Conservation (phyloP, 2,329 filamentous ascomycete genomes). For the Aureobasidium sp. region DNA sequence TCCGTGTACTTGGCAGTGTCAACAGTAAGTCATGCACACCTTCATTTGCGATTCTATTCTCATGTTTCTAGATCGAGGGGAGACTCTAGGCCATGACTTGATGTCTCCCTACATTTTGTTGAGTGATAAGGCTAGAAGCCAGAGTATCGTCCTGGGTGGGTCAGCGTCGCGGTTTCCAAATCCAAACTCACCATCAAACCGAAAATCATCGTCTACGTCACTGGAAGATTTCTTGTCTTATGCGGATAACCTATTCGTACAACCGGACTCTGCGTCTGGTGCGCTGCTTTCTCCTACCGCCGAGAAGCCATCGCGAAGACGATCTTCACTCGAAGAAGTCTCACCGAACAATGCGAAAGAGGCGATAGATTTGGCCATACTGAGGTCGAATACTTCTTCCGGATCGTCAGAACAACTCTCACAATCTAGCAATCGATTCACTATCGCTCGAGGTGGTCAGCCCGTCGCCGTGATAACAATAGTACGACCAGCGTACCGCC, state of each 20-base stretch:
- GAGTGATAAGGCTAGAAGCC: conserved; percentile 64
- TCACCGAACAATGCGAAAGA: conserved; percentile 59
- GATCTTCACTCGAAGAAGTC: conserved; percentile 42
- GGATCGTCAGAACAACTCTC: conserved; percentile 10
- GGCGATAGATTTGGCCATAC: conserved; percentile 82
- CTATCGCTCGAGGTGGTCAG: conserved; percentile 86
- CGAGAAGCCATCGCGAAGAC: conserved; percentile 26
- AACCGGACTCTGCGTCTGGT: conserved; percentile 47
- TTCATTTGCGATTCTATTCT: conserved; percentile 18
- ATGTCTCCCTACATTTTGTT: conserved; percentile 91
- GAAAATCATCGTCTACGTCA: conserved; percentile 36
- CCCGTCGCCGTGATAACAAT: conserved; percentile 88
- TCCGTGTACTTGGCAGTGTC: conserved; percentile 87
- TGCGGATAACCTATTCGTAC: conserved; percentile 65
- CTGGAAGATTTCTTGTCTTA: conserved; percentile 66
- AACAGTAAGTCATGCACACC: conserved; percentile 47
- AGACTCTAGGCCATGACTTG: conserved; percentile 85
- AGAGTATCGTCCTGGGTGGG: conserved; percentile 29
- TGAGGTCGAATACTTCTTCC: conserved; percentile 61
- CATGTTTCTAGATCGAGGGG: conserved; percentile 54
- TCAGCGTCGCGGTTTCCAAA: conserved; percentile 17
- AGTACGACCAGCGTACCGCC: conserved; percentile 76
- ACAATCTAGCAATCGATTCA: conserved; percentile 85
- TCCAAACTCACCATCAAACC: conserved; percentile 20
- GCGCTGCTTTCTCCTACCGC: conserved; percentile 67